Evolutionary conservation across 192 early-diverging fungal genomes (phyloP), one percentile per base, ranked within the genome.

Genomic region (Coemansia sp.): DNA sequence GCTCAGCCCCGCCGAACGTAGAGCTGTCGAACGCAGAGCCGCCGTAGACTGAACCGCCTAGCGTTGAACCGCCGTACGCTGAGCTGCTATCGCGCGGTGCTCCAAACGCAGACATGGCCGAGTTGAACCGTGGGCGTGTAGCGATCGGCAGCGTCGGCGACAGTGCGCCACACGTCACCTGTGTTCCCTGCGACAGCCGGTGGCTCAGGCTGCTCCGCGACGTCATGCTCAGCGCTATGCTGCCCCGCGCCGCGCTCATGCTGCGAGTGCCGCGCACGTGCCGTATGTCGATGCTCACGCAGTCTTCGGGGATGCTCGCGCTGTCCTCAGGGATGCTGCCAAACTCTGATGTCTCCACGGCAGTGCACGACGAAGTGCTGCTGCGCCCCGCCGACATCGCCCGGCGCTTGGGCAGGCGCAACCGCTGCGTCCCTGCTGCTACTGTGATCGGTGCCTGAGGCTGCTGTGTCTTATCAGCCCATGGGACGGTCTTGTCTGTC

Each of bases 391-490:
- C 52, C 46, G 75, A 69, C 69, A 57, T 62, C 17, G 59, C 50
- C 38, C 75, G 69, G 26, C 75, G 69, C 70, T 78, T 78, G 48
- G 75, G 75, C 55, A 78, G 60, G 34, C 70, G 66, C n/a, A 78
- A 66, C 46, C 70, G 66, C 44, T 72, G 75, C 11, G 59, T 31
- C n/a, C 62, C 56, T 25, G 64, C 61, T 4, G 53, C 59, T 52
- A 31, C 59, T 22, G 62, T 59, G n/a, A 59, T 60, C 65, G 53
- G 60, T 2, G 59, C 50, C 19, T 64, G 69, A 19, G 59, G 59
- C 50, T 62, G 66, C 11, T 60, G 36, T 12, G 26, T 34, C 47
- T 57, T 58, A 51, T 66, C 66, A 9, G 55, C 26, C 52, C 52
- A 54, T n/a, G 59, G 69, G 62, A 68, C 19, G 65, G 26, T 22